Base-by-base conservation (phyloP, 2,329 filamentous ascomycete genomes). In the Sarocladium kiliense region DNA sequence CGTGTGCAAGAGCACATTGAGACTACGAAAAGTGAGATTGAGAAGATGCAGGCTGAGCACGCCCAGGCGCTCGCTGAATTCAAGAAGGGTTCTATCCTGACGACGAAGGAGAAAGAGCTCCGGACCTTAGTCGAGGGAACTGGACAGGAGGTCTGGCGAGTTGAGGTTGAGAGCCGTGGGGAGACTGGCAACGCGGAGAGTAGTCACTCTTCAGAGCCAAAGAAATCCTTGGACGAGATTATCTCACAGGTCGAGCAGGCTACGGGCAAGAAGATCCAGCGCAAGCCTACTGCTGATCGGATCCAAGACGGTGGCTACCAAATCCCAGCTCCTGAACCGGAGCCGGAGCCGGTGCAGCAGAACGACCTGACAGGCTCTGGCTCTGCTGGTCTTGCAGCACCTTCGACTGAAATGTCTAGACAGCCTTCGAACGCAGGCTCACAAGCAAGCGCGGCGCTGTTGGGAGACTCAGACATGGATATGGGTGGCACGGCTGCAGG, bases 21-120 rank as follows among this genome's bases (percentile, higher is more conserved):
- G 9, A 82, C 88, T 26, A 88, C 89, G 53, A 84, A 89, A 58
- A 83, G 83, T 1, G 92, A 97, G 64, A 91, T 97, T 55, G 88
- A 92, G 62, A 85, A 84, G 62, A 86, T 97, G 81, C 90, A 91
- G 70, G 82, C 81, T 32, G 83, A 87, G 26, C 93, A 99, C 68
- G 85, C 84, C 2, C 84, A 84, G 64, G 81, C 86, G 56, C 81
- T 97, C 73, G 83, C 85, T 23, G 87, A 86, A 60, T 81, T 96
- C 62, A 87, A 86, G 68, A 81, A 83, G 55, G 85, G 84, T 54
- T 87, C 87, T 7, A 71, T 85, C 0, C 77, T 96, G 51, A 86
- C 84, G 62, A 77, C 82, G 56, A 88, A 90, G 1, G 93, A 97
- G 70, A 82, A 86, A 62, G 84, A 89, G 57, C 75, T 97, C 55